These are phyloP conservation scores for Trametes versicolor DNA, from an alignment of 1,284 basidiomycete genomes.

Conservation along the genomic window DNA sequence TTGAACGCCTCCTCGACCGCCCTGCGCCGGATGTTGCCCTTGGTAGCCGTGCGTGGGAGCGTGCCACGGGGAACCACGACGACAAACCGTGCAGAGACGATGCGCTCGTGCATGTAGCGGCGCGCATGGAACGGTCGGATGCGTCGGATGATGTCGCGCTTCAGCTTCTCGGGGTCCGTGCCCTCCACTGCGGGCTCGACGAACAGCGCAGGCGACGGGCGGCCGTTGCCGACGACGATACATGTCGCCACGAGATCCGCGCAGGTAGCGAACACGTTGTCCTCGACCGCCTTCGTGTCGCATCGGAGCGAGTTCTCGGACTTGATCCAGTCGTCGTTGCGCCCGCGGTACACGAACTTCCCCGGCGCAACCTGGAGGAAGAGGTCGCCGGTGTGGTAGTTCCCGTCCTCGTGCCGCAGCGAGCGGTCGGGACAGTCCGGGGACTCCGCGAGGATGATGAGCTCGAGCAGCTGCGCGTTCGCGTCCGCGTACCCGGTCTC, in stretches of 20 bases:
- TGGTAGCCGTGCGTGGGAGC: conserved; percentile 71
- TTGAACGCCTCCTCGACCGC: conserved; percentile 69
- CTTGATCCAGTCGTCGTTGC: conserved; percentile 85
- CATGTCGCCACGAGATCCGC: conserved; percentile 65
- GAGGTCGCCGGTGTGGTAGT: conserved; percentile 80
- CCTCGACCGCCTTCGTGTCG: conserved; percentile 81
- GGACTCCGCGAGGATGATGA: conserved; percentile 70
- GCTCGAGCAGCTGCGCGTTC: conserved; percentile 62
- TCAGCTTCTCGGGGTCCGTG: conserved; percentile 60
- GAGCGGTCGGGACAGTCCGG: conserved; percentile 72
- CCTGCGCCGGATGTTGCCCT: conserved; percentile 73
- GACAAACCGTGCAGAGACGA: conserved; percentile 62
- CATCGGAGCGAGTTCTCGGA: conserved; percentile 76
- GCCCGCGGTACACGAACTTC: conserved; percentile 68
- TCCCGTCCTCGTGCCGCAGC: conserved; percentile 65
- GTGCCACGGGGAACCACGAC: conserved; percentile 63
- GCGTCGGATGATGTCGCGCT: conserved; percentile 71
- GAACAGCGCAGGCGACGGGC: conserved; percentile 74
- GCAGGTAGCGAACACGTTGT: conserved; percentile 67
- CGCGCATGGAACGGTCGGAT: conserved; percentile 70
- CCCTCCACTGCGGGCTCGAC: conserved; percentile 61
- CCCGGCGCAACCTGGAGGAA: conserved; percentile 68
- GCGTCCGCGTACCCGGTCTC: conserved; percentile 61
- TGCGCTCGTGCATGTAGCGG: conserved; percentile 75
- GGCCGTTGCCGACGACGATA: conserved; percentile 71